Evolutionary conservation across 176 grass and related monocot species (phyloP), one percentile per base, ranked within the genome.

Genomic region (Carex littledalei): DNA sequence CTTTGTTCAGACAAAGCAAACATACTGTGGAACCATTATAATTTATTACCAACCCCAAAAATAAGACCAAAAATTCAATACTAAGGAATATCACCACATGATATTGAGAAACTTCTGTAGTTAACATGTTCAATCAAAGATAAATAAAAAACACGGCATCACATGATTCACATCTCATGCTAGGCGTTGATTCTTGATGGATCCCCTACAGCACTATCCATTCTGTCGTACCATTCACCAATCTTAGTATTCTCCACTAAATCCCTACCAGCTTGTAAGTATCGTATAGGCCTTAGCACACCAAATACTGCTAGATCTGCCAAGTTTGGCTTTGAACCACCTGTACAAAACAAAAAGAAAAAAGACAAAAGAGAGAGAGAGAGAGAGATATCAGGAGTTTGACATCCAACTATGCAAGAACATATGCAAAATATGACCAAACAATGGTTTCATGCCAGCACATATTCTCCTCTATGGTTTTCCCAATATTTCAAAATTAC

Each of bases 241-340:
- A 98, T 95, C 13, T 92, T 18, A 54, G 95, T 98, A 49, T 98
- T 87, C 53, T 93, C 95, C 79, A 95, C 93, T 93, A 98, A 93
- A 57, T 98, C 95, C 80, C 84, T 98, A 52, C 93, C 95, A 62
- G 95, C 21, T 85, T 87, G 89, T 70, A 98, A 68, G 84, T 95
- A 87, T 60, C 93, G 80, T 52, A 98, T 95, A 12, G 95, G 95
- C 65, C 95, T 98, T 45, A 98, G 65, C 67, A 98, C 95, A 81
- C 95, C 95, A 6, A 95, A 98, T 12, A 92, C 95, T 8, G 95
- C 92, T 41, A 98, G 89, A 79, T 98, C 95, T 21, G 95, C 95
- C 81, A 98, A 87, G 84, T 98, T 98, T 26, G 95, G 95, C 77
- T 90, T 95, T 52, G 92, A 85, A 54, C 95, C 95, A 89, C 93